These are phyloP conservation scores for Pleurotus tuoliensis DNA, from an alignment of 768 basidiomycete species.

Conservation along the genomic window DNA sequence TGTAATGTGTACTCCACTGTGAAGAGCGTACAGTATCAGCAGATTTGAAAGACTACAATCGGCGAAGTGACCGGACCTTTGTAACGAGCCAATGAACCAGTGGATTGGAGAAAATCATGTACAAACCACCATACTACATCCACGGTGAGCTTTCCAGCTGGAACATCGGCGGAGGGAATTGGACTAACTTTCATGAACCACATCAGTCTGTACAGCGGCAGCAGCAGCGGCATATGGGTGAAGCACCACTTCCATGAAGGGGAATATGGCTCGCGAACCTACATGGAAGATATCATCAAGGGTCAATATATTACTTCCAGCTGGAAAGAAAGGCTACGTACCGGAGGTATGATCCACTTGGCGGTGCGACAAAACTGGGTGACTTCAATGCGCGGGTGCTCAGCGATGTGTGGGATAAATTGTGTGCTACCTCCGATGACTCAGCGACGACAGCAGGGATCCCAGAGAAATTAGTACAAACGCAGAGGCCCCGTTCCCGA, in stretches of 20 bases:
- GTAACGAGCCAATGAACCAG: background rate
- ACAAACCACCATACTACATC: conserved; percentile 7
- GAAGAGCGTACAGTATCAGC: background rate
- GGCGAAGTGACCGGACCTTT: background rate
- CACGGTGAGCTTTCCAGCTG: background rate
- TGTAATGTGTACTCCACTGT: conserved; percentile 27
- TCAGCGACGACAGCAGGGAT: background rate
- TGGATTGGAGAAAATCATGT: background rate
- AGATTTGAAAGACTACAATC: background rate
- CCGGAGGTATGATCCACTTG: conserved; percentile 44
- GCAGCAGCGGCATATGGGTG: conserved; percentile 33
- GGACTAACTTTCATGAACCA: conserved; percentile 12
- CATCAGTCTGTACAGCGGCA: conserved; percentile 23
- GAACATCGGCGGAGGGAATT: background rate
- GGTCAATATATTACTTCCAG: too few relatives aligned
- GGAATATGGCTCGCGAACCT: conserved; percentile 1
- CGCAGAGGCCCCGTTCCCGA: conserved; percentile 58
- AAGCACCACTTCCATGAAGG: conserved; percentile 35
- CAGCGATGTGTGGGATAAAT: conserved; percentile 40
- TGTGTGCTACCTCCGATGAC: conserved; percentile 37
- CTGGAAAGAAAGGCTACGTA: conserved; percentile 19
- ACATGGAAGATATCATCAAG: too few relatives aligned
- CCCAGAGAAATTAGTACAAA: conserved; percentile 25
- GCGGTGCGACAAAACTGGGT: conserved; percentile 48
- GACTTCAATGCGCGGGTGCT: conserved; percentile 35